Evolutionary conservation across 208 protist genomes (phyloP), one percentile per base, ranked within the genome.

Genomic region (Lotmaria passim): DNA sequence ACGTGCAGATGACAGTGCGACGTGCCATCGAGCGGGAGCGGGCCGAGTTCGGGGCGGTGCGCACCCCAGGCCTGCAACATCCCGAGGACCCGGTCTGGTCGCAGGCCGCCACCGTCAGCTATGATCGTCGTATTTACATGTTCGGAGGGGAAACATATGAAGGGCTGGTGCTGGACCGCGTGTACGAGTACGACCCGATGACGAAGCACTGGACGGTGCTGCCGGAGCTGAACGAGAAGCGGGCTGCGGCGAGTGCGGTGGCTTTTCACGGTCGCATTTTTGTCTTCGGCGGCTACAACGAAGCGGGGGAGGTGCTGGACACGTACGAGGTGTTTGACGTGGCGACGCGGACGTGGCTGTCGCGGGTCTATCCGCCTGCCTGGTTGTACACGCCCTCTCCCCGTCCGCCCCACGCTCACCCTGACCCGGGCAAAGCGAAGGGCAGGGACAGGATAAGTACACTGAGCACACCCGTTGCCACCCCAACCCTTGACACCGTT

Each of bases 91-190:
- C 81, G 23, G 71, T 71, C 12, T 71, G 80, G 50, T 73, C 78
- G 23, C 81, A 81, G 52, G 46, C 81, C 26, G 81, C 81, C 14
- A 75, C 78, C 24, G 63, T 78, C 23, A 53, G 65, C 31, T 69
- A 73, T 53, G 67, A 83, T 47, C 76, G 81, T 2, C 67, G 41
- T 31, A 66, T 86, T n/a, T 86, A 83, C 58, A 56, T 79, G 43
- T 82, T 80, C 67, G 81, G 81, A n/a, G 81, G 81, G 12, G 77
- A 80, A 52, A 79, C 66, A 15, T 79, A 78, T 52, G 76, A 83
- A 36, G 81, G 77, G 15, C 58, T 83, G n/a, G 77, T 83, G 31
- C 56, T 86, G 31, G 69, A 67, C 58, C 66, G 66, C 47, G 75
- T 48, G 44, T 86, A 80, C 60, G 71, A 70, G 36, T 86, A 86